Conservation (phyloP, 345 rosid species). For the Carallia brachiata region DNA sequence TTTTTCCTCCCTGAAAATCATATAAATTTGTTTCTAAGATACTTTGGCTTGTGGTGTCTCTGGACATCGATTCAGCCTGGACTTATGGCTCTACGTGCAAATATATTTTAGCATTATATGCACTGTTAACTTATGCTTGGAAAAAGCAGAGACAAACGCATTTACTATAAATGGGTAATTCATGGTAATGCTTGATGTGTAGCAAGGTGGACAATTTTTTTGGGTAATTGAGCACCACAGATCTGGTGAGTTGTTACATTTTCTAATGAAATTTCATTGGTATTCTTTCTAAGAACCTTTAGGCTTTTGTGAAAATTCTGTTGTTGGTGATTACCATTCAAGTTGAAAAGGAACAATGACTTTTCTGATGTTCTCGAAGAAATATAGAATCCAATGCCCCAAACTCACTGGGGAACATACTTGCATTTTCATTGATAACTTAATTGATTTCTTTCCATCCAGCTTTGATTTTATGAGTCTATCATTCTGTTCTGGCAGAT, state of each 20-base stretch:
- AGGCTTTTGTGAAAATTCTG: background rate
- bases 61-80: background rate
- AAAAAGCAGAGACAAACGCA: too few relatives aligned
- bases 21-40: too few relatives aligned
- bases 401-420: background rate
- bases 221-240: background rate
- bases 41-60: background rate
- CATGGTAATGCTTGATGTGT: too few relatives aligned
- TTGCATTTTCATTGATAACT: background rate
- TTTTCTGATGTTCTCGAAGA: too few relatives aligned
- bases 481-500: slow-evolving; percentile 52
- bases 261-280: background rate
- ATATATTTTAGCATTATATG: too few relatives aligned
- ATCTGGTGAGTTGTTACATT: background rate
- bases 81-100: background rate
- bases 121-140: too few relatives aligned
- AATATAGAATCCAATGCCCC: too few relatives aligned
- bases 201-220: background rate
- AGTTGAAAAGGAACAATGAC: too few relatives aligned
- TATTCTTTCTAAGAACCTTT: background rate
- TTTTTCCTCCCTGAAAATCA: too few relatives aligned
- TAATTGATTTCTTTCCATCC: background rate
- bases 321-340: too few relatives aligned
- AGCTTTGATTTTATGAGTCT: slow-evolving; percentile 4
- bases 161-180: too few relatives aligned